Base-by-base conservation (phyloP, 2,329 filamentous ascomycete genomes). In the Zymoseptoria brevis region DNA sequence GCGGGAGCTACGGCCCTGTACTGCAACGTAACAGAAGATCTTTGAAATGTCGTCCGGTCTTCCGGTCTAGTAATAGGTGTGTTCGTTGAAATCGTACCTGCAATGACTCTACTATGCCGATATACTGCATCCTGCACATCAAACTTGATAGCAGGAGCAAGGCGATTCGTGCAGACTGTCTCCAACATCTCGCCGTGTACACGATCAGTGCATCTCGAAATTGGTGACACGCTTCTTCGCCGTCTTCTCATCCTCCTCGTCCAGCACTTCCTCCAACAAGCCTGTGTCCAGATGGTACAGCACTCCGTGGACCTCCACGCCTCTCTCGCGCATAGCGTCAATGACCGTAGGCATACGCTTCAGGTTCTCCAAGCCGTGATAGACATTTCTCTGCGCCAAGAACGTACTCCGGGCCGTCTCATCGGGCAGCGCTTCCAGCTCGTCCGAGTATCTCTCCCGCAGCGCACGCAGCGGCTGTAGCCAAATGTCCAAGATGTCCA, bases 311-410 rank as follows among this genome's bases (percentile, higher is more conserved):
- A 95, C 81, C 74, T 87, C 77, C 50, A 96, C 74, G 1, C 86
- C 87, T 26, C 88, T 79, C 67, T 90, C 85, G 64, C 78, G 74
- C 60, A 91, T 83, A 24, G 88, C 89, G 62, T 89, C 86, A 68
- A 85, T 80, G 29, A 95, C 81, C 22, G 83, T 81, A 54, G 80
- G 78, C 73, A 90, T 91, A 70, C 84, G 80, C 77, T 86, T 82
- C 59, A 94, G 74, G 19, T 84, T 81, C 65, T 84, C 78, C 60
- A 93, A 79, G 22, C 88, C 87, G 35, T 81, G 78, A 66, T 84
- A 78, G 19, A 95, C 88, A 71, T 94, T 94, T 68, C 92, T 76
- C 77, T 93, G 88, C 4, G 87, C 87, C 62, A 96, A 76, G 65
- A 84, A 84, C 9, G 82, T 74, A 1, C 79, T 79, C 54, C 83